Evolutionary conservation across 176 grass and related monocot genomes (phyloP), one percentile per base, ranked within the genome.

Genomic region (Phoenix roebelenii): DNA sequence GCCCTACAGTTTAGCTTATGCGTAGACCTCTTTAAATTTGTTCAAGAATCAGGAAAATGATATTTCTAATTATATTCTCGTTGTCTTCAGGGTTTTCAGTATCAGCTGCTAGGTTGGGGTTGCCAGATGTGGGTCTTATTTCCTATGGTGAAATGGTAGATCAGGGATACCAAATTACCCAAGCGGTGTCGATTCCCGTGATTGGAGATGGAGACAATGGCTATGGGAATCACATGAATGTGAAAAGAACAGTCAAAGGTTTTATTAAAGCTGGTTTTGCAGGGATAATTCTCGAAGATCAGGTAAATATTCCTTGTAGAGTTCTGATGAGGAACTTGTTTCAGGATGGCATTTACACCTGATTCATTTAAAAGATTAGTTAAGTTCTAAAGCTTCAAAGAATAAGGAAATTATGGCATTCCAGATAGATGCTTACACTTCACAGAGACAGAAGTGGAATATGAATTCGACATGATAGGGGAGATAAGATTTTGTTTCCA

Each of bases 151-250:
- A 97, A 83, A 97, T 97, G 84, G 22, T 85, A 35, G 87, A 91
- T 75, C 87, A 97, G 67, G 93, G 93, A 5, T 72, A 63, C 7
- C 66, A 86, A 35, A 91, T 97, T 26, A 91, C 81, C n/a, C 84
- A 91, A 74, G 75, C 84, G 1, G 84, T 88, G 35, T 88, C 93
- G 0, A 62, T 97, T 49, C 87, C 87, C 23, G 93, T 97, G 3
- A 91, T 97, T 56, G 93, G 93, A 66, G 93, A 97, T 73, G 93
- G 83, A 20, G 93, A 97, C 73, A 97, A 91, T 67, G 93, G 93
- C 30, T 97, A 88, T 39, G 93, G 93, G 25, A 91, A 97, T 63
- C 77, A 53, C 65, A 85, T 97, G 81, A 97, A 91, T 85, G 84
- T 91, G 5, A 97, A 97, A 72, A 80, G 93, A 61, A 88, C 87